Base-by-base conservation (phyloP, 805 yeast species). In the Pichia gijzeniarum region DNA sequence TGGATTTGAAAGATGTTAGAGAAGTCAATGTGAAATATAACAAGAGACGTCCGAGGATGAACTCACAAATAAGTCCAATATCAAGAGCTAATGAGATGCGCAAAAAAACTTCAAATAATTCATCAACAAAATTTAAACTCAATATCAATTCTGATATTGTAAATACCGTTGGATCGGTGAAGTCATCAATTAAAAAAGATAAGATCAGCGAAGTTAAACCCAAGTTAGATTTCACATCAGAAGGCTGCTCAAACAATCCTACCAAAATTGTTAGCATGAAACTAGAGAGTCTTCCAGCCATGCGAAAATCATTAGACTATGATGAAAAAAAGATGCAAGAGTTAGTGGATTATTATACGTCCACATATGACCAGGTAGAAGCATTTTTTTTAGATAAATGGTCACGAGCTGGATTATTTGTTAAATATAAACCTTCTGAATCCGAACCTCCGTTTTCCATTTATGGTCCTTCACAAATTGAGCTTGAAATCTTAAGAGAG, bases 401-500 rank as follows among this genome's bases (percentile, higher is more conserved):
- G 48, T 41, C 48, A 12, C 34, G 41, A 12, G 42, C 33, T 13
- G 14, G 34, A 12, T 28, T 33, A n/a, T 46, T 46, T 38, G 16
- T 46, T 4, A 43, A 40, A 21, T 30, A 27, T 3, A 43, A 27
- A 5, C 47, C 48, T 8, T 27, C 49, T 4, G 59, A 57, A 22
- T 45, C 43, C 18, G 57, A 53, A 4, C 51, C 47, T 12, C 55
- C 50, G 21, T 59, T 60, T 43, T 56, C 61, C 16, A 60, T 60
- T 54, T 60, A 60, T 41, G 64, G 64, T 2, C 64, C 64, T 4
- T 59, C 64, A 2, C 63, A 60, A 40, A 55, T 58, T 19, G 64
- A 60, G 36, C 55, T 48, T 46, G 64, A 60, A 48, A 59, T 60
- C 31, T 45, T 60, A 43, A 52, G 48, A 30, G 49, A 49, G 1